phyloP scores from a whole-genome alignment of 2,329 filamentous ascomycete species.

The Intubia oerlemansii region DNA sequence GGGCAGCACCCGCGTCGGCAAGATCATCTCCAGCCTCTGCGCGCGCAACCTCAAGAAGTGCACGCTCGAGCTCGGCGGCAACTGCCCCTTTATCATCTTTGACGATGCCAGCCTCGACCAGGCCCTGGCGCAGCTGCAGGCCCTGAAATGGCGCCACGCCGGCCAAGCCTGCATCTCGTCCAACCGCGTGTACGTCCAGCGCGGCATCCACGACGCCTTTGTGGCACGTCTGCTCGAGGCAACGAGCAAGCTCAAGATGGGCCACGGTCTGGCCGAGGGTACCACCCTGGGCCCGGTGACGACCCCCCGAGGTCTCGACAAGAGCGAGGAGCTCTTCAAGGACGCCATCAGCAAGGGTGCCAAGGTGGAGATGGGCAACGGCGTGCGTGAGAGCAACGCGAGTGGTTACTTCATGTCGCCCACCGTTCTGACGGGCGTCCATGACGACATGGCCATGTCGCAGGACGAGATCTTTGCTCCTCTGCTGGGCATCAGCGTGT shows the following conservation, averaged over 20 bases:
- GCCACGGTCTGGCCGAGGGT: conserved; percentile 34
- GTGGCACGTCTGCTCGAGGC: conserved; percentile 16
- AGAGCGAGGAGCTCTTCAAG: conserved; percentile 35
- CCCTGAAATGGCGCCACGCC: conserved; percentile 25
- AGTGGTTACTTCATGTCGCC: conserved; percentile 46
- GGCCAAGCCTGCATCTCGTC: conserved; percentile 45
- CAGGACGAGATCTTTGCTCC: conserved; percentile 37
- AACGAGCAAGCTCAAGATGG: conserved; percentile 32
- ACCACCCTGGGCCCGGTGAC: conserved; percentile 41
- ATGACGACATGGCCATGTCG: conserved; percentile 23
- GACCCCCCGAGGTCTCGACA: conserved; percentile 30
- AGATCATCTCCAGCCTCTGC: conserved; percentile 40
- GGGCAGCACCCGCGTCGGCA: conserved; percentile 47
- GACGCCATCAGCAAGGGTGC: conserved; percentile 44
- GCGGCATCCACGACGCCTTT: conserved; percentile 30
- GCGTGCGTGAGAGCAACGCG: conserved; percentile 16
- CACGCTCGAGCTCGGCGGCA: conserved; percentile 51
- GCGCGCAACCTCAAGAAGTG: conserved; percentile 47
- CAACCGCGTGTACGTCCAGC: conserved; percentile 43
- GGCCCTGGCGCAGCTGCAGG: conserved; percentile 24
- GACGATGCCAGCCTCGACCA: conserved; percentile 45
- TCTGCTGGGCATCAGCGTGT: conserved; percentile 30
- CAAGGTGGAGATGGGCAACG: conserved; percentile 39
- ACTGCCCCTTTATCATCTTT: conserved; percentile 44
- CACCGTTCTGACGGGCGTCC: conserved; percentile 28